Evolutionary conservation across 495 filamentous ascomycete species (phyloP), one percentile per base, ranked within the genome.

Genomic region (Haplographium delicatum): DNA sequence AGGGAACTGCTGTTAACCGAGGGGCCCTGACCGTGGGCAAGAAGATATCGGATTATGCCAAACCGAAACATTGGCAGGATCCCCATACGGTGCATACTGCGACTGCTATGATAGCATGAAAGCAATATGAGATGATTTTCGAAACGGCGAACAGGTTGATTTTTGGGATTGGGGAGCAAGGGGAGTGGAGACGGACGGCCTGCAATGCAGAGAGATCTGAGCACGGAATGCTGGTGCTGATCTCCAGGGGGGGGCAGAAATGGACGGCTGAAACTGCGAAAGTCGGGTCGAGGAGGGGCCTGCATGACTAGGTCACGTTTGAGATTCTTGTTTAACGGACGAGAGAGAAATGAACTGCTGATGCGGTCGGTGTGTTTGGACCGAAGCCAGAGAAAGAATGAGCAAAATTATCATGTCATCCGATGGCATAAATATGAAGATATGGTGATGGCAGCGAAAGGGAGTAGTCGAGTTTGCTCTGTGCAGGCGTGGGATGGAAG

Each of bases 51-150:
- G 13, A 39, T 18, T 39, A 19, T 19, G 15, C 13, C 35, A 5
- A 19, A 13, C 35, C 24, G 22, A 44, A 44, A 34, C 44, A 15
- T 33, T 47, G 44, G 35, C 22, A 31, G 27, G 27, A n/a, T n/a
- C n/a, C n/a, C n/a, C n/a, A n/a, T n/a, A n/a, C n/a, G n/a, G n/a
- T n/a, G n/a, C n/a, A n/a, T n/a, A n/a, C n/a, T n/a, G n/a, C 35
- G 35, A 19, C 15, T 4, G 35, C 18, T 38, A 33, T 37, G 39
- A 7, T 30, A 47, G 19, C 27, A 23, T 20, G 3, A 39, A 38
- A 6, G 9, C 34, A 25, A 38, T 27, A 49, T 49, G 46, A 49
- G 46, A 49, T 49, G 46, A 49, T 49, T 49, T 49, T 38, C 46
- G 46, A 49, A 49, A 49, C 46, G 15, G 46, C 20, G 24, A 49